These are phyloP conservation scores for Vitellaria paradoxa DNA, from an alignment of 179 eudicot species.

Conservation along the genomic window DNA sequence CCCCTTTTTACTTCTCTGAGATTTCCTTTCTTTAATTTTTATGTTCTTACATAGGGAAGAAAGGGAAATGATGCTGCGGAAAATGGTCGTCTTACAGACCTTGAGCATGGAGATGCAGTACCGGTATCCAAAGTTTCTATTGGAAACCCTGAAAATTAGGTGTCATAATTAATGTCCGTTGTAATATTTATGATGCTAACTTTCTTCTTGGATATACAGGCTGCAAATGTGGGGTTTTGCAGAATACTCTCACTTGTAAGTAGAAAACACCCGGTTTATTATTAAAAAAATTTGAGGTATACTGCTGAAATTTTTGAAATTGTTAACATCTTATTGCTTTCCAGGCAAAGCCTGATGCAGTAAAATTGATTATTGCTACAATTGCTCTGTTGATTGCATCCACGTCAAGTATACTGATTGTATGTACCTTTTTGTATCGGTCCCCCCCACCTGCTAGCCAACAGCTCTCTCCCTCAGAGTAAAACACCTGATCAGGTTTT, in stretches of 20 bases:
- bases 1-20: background rate
- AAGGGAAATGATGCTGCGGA: background rate
- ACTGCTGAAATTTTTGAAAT: background rate
- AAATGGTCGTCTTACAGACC: slow-evolving; percentile 47
- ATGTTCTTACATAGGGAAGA: slow-evolving; percentile 4
- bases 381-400: slow-evolving; percentile 77
- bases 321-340: slow-evolving; percentile 12
- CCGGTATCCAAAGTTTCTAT: slow-evolving; percentile 41
- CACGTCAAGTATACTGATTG: slow-evolving; percentile 67
- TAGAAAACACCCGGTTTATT: slow-evolving; percentile 6
- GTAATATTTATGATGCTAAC: slow-evolving; percentile 7
- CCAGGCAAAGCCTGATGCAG: slow-evolving; percentile 88
- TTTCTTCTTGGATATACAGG: slow-evolving; percentile 35
- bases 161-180: background rate
- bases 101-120: slow-evolving; percentile 62
- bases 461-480: background rate
- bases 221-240: slow-evolving; percentile 74
- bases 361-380: slow-evolving; percentile 61
- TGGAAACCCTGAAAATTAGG: background rate
- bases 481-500: background rate
- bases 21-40: background rate
- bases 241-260: slow-evolving; percentile 76
- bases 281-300: background rate
- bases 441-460: too few species aligned
- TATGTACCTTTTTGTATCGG: slow-evolving; percentile 27